Percentiles rank a stretch among this genome's conserved stretches.
Evolutionary conservation across 73 alveolate species (phyloP).

Genomic region (Urostyla sp.): DNA sequence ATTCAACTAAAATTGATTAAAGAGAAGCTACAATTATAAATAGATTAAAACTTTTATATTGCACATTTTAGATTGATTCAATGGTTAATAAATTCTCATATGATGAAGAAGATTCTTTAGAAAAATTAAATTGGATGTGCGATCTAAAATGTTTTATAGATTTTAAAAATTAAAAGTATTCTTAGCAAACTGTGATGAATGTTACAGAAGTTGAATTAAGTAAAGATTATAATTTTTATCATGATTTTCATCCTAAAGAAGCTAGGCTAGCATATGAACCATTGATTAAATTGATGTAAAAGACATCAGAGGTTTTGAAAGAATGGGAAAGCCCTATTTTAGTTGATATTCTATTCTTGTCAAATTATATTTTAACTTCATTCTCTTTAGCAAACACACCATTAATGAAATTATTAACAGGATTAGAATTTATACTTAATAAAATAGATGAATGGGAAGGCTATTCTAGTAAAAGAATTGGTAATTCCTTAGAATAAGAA

Average conservation of each 20-base stretch:
- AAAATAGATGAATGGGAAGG: constrained; percentile 89
- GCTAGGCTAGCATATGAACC: constrained; percentile 82
- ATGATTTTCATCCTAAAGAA: constrained; percentile 82
- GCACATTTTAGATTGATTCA: neutral
- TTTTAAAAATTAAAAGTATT: neutral
- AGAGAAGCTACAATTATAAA: constrained; percentile 9
- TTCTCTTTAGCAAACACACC: constrained; percentile 77
- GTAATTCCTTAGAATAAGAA: constrained; percentile 76
- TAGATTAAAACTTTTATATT: neutral
- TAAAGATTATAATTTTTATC: constrained; percentile 81
- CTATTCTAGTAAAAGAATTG: constrained; percentile 79
- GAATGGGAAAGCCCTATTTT: constrained; percentile 84
- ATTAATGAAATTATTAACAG: constrained; percentile 79
- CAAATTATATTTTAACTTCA: constrained; percentile 71
- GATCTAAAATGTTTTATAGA: neutral
- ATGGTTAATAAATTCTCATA: too few relatives aligned
- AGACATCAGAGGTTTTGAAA: constrained; percentile 67
- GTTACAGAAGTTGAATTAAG: constrained; percentile 29
- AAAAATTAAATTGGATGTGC: too few relatives aligned
- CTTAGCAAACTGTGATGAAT: constrained; percentile 39
- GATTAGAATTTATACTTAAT: constrained; percentile 76
- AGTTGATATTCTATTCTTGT: constrained; percentile 70
- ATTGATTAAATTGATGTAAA: constrained; percentile 72
- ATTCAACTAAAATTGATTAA: neutral
- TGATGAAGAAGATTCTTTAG: too few relatives aligned